A percentile compares a stretch with the other conserved stretches of the same genome.
phyloP scores from a whole-genome alignment of 495 filamentous ascomycete genomes.

The Podospora bellae-mahoneyi region DNA sequence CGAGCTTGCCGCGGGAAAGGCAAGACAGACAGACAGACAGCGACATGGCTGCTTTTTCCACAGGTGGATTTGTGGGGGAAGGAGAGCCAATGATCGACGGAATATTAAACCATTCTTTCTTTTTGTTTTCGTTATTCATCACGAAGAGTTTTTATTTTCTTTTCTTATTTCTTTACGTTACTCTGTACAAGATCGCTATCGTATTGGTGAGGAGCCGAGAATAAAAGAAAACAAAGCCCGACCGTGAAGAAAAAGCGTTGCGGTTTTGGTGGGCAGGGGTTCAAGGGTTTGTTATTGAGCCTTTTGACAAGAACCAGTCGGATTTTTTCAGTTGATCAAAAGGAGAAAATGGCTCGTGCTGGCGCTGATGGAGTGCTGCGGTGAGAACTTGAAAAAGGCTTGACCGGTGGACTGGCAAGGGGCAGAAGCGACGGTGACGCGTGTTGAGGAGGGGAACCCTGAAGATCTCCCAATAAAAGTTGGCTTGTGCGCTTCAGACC shows the following conservation, averaged over 20 bases:
- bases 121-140: neutral
- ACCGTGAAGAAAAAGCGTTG: neutral
- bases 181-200: neutral
- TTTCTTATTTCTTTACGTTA: neutral
- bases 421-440: constrained; percentile 1
- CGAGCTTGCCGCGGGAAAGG: neutral
- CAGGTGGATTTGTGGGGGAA: neutral
- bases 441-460: constrained; percentile 11
- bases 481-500: neutral
- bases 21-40: constrained; percentile 2
- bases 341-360: constrained; percentile 1
- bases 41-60: neutral
- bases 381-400: constrained; percentile 2
- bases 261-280: neutral
- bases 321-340: neutral
- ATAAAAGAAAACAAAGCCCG: neutral
- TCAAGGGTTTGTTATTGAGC: neutral
- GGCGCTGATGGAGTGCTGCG: neutral
- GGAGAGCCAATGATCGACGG: neutral
- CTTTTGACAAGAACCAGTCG: neutral
- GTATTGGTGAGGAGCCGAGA: neutral
- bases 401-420: neutral
- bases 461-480: constrained; percentile 6
- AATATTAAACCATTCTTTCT: neutral
- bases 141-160: neutral